Evolutionary conservation across 164 flowering plant genomes (phyloP), one percentile per base, ranked within the genome.

Genomic region (Cinnamomum chago): DNA sequence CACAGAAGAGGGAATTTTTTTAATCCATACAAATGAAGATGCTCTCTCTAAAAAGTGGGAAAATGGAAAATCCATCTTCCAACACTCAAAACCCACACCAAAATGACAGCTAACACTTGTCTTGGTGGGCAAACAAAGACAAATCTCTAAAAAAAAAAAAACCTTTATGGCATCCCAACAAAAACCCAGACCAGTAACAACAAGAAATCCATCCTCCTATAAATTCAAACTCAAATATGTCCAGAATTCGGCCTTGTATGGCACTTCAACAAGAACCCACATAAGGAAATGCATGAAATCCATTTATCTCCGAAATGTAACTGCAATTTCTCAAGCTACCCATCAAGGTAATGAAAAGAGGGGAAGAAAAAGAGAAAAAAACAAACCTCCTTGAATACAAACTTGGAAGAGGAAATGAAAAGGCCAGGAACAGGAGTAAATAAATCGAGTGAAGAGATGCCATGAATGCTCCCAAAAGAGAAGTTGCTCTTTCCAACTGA

Each of bases 401-500:
- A 76, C 58, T 70, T 25, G 76, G 62, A 68, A 76, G 75, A 23
- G 76, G 72, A 62, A 50, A 69, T 3, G 74, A 2, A 69, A 78
- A 40, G 17, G 73, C 70, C 47, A 40, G 10, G 47, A 40, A 40
- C 58, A 79, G 64, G 65, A 85, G 79, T 17, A 67, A 20, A 68
- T 66, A 65, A 50, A 78, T 35, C n/a, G 69, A 73, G 24, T 65
- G 68, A 70, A 68, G 69, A 65, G 77, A 83, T 62, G 85, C 86
- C 88, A 85, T 85, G 75, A 72, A 73, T 75, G 69, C 69, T 70
- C 47, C 47, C 47, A 40, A 40, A 40, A 3, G 18, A 33, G 17
- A 28, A 60, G 50, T 40, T 9, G 23, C 23, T 18, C 51, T 40
- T 7, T 33, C 20, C 18, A 33, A 33, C 4, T 12, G 55, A 68